A percentile compares a stretch with the other conserved stretches of the same genome.
These are phyloP conservation scores for Thielaviopsis ethacetica DNA, from an alignment of 2,329 filamentous ascomycete species.

Conservation along the genomic window DNA sequence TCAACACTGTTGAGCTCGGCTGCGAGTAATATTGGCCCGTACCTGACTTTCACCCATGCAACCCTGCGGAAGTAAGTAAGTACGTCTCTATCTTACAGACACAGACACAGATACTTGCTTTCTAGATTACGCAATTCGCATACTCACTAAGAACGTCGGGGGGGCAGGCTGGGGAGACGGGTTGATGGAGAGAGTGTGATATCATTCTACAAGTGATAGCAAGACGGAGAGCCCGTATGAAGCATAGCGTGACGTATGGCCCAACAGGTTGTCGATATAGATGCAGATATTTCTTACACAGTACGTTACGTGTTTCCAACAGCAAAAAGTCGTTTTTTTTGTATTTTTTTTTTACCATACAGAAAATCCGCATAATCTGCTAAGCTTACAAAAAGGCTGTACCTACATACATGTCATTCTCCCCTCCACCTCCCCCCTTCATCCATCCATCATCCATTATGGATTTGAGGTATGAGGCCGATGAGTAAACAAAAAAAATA, in stretches of 20 bases:
- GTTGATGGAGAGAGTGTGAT: background rate
- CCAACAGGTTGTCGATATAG: background rate
- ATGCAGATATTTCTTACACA: too few relatives aligned
- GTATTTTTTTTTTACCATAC: too few relatives aligned
- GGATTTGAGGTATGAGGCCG: background rate
- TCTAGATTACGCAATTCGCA: background rate
- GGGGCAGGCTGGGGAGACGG: background rate
- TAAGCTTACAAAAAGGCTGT: background rate
- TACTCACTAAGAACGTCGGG: background rate
- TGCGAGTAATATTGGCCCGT: too few relatives aligned
- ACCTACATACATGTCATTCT: background rate
- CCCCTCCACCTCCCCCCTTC: too few relatives aligned
- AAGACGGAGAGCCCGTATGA: background rate
- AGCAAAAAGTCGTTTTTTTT: too few relatives aligned
- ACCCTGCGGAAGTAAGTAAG: background rate
- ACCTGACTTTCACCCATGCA: background rate
- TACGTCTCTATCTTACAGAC: background rate
- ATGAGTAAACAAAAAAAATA: background rate
- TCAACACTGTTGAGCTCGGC: too few relatives aligned
- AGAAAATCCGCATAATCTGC: too few relatives aligned
- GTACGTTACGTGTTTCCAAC: too few relatives aligned
- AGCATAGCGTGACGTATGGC: background rate
- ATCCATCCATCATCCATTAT: too few relatives aligned
- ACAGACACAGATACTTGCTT: background rate
- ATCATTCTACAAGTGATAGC: background rate